Conservation (phyloP, 2,329 filamentous ascomycete genomes). For the Hypocrella siamensis region DNA sequence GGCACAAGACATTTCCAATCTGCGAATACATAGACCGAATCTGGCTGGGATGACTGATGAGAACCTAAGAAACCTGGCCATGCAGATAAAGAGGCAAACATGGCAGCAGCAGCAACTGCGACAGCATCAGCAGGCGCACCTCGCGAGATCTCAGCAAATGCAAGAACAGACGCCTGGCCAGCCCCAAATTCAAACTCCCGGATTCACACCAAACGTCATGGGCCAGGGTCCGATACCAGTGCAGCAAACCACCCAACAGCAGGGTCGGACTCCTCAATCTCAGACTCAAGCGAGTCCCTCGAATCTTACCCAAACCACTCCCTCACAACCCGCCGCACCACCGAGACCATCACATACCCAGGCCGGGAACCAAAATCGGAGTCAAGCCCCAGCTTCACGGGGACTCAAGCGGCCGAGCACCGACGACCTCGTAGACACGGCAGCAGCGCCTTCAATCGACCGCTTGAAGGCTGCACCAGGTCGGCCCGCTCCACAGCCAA, state of each 20-base stretch:
- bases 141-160: constrained; percentile 6
- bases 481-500: constrained; percentile 11
- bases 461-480: constrained; percentile 2
- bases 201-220: background rate
- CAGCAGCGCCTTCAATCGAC: constrained; percentile 8
- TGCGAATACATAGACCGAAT: constrained; percentile 12
- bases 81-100: constrained; percentile 16
- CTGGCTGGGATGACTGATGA: constrained; percentile 16
- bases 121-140: constrained; percentile 14
- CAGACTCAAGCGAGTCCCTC: constrained; percentile 20
- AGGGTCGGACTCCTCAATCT: constrained; percentile 19
- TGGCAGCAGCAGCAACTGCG: constrained; percentile 14
- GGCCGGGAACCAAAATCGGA: constrained; percentile 6
- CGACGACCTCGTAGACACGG: constrained; percentile 24
- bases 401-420: constrained; percentile 34
- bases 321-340: constrained; percentile 13
- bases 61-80: constrained; percentile 14
- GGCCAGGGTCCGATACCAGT: constrained; percentile 8
- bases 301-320: constrained; percentile 26
- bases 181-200: constrained; percentile 6
- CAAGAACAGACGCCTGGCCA: constrained; percentile 7
- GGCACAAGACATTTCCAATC: constrained; percentile 16
- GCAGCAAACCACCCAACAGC: constrained; percentile 39
- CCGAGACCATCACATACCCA: constrained; percentile 9
- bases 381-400: constrained; percentile 17